Evolutionary conservation across 805 yeast species (phyloP).

Genomic region (Saccharomyces kudriavzevii): DNA sequence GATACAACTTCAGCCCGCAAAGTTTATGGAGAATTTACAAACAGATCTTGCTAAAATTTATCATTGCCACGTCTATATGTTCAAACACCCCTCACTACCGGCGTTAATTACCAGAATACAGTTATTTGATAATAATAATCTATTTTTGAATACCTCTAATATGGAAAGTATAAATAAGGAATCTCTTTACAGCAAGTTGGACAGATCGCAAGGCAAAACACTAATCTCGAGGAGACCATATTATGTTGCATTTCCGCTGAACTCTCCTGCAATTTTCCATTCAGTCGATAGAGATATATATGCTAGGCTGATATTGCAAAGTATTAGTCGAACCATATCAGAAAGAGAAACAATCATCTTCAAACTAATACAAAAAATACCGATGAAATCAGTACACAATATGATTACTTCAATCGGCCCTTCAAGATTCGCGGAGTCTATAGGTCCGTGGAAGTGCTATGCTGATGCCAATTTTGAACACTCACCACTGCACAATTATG

Average conservation of each 20-base stretch:
- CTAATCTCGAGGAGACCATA: conserved; percentile 51
- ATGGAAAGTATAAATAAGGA: conserved; percentile 9
- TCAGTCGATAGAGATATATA: conserved; percentile 39
- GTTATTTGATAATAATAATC: conserved; percentile 47
- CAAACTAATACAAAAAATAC: conserved; percentile 30
- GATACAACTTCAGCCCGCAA: conserved; percentile 38
- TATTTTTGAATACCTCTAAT: conserved; percentile 2
- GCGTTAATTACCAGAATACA: conserved; percentile 57
- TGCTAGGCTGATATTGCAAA: conserved; percentile 49
- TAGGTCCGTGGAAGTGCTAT: conserved; percentile 69
- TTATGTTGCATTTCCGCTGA: conserved; percentile 58
- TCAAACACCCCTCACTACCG: conserved; percentile 57
- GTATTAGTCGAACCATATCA: conserved; percentile 48
- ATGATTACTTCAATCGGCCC: conserved; percentile 53
- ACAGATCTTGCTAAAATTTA: conserved; percentile 43
- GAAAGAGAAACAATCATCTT: conserved; percentile 36
- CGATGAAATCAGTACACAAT: conserved; percentile 42
- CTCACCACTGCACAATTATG: conserved; percentile 46
- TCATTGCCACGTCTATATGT: conserved; percentile 56
- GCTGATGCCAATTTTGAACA: conserved; percentile 61
- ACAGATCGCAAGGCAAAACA: conserved; percentile 25
- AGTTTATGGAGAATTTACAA: conserved; percentile 42
- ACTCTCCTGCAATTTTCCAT: conserved; percentile 61
- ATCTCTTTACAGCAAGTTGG: conserved; percentile 3
- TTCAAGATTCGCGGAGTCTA: conserved; percentile 51